phyloP scores from a whole-genome alignment of 208 protist species.

The Kentomonas sorsogonicus region DNA sequence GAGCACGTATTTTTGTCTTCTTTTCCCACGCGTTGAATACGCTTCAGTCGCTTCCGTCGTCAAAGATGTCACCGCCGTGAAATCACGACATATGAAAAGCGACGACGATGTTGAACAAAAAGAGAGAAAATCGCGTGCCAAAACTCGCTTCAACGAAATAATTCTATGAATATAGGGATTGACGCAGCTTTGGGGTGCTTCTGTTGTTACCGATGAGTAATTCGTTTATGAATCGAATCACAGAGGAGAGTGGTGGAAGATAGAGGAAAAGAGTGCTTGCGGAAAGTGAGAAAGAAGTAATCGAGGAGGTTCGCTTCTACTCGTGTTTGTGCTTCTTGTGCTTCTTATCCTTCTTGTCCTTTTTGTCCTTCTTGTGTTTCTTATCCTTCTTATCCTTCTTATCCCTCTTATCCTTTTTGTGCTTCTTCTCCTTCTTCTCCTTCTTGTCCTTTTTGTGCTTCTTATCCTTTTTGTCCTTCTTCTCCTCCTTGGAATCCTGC shows the following conservation, averaged over 20 bases:
- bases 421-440: constrained; percentile 16
- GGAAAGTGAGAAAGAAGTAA: not conserved
- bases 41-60: too few species aligned
- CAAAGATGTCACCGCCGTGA: too few species aligned
- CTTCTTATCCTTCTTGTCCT: constrained; percentile 33
- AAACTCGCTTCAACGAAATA: too few species aligned
- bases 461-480: constrained; percentile 38
- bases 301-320: constrained; percentile 14
- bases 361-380: constrained; percentile 35
- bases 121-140: too few species aligned
- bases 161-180: too few species aligned
- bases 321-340: constrained; percentile 31
- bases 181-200: too few species aligned
- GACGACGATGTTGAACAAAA: too few species aligned
- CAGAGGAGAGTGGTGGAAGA: not conserved
- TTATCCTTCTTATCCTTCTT: constrained; percentile 28
- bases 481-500: constrained; percentile 28
- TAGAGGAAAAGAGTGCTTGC: constrained; percentile 5
- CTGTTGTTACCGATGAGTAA: too few species aligned
- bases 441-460: constrained; percentile 35
- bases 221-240: too few species aligned
- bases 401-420: constrained; percentile 11
- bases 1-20: too few species aligned
- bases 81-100: too few species aligned
- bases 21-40: too few species aligned